Base-by-base conservation (phyloP, 116 monocot genomes). In the Posidonia oceanica region DNA sequence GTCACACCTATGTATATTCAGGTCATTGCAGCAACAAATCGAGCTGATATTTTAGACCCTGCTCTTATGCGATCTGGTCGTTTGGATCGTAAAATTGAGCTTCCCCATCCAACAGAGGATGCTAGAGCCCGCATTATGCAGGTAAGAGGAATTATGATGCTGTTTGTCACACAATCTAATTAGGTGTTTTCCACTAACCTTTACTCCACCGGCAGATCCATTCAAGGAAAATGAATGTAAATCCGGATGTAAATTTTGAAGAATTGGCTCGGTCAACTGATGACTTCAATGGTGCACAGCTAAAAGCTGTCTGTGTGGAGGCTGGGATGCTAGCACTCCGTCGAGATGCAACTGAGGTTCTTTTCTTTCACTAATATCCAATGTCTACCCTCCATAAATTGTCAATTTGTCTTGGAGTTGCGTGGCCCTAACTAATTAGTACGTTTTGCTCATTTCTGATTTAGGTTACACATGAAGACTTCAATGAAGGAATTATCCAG, bases 241-340 rank as follows among this genome's bases (percentile, higher is more conserved):
- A 97, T 65, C 85, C 92, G 39, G 97, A 97, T 80, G 92, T 97
- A 37, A 97, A 97, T 77, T 97, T 97, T 79, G 97, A 97, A 79
- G 97, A 92, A 72, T 77, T 97, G 61, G 92, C 97, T 77, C 84
- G 97, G 4, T 97, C 89, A 42, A 92, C 97, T 7, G 97, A 92
- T 59, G 94, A 87, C 70, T 94, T 89, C 63, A 94, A 94, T 74
- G 96, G 95, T 22, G 92, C 92, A 36, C 97, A 97, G 52, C 65
- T 92, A 68, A 85, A 92, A 73, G 89, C 97, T 17, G 86, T 97
- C 57, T 92, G 97, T 79, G 89, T 91, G 14, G 96, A 92, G 80
- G 92, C 92, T 64, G 92, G 97, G 36, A 92, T 92, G 92, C 85
- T 92, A 56, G 91, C 92, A 12, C 75, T 97, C 12, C 89, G 87